Conservation (phyloP, 495 filamentous ascomycete species). For the Aspergillus bridgeri region DNA sequence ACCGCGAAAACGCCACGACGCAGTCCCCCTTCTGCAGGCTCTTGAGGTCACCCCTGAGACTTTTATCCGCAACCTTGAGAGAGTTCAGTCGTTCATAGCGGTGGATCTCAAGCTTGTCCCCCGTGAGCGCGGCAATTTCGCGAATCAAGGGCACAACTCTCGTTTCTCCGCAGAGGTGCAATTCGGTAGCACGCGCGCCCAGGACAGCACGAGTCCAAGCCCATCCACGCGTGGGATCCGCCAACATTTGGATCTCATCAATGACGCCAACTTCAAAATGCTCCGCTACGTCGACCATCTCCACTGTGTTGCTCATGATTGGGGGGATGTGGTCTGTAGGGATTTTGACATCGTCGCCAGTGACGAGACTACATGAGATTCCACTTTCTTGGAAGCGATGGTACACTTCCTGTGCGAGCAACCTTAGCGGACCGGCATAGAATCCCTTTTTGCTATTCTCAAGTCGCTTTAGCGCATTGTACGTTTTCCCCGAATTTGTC, state of each 20-base stretch:
- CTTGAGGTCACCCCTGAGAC: conserved; percentile 57
- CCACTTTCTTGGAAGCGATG: conserved; percentile 73
- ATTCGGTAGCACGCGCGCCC: conserved; percentile 77
- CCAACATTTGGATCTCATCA: conserved; percentile 98
- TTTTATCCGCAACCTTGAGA: conserved; percentile 59
- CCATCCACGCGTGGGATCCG: conserved; percentile 76
- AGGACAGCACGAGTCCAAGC: conserved; percentile 95
- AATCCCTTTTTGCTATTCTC: conserved; percentile 71
- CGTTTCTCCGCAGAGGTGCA: conserved; percentile 93
- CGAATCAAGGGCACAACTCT: conserved; percentile 75
- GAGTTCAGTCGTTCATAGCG: conserved; percentile 79
- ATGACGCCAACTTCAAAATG: conserved; percentile 87
- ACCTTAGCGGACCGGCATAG: conserved; percentile 85
- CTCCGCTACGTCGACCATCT: conserved; percentile 79
- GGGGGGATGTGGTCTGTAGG: conserved; percentile 43
- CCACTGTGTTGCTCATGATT: conserved; percentile 86
- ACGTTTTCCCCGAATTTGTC: conserved; percentile 98
- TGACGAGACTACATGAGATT: conserved; percentile 73
- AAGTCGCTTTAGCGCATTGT: conserved; percentile 86
- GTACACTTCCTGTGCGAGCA: conserved; percentile 93
- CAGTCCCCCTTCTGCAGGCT: conserved; percentile 86
- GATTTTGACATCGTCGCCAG: conserved; percentile 79
- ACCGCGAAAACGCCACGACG: conserved; percentile 76
- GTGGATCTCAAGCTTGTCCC: conserved; percentile 78
- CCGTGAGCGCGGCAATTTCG: conserved; percentile 72